Evolutionary conservation across 2,329 filamentous ascomycete species (phyloP).

Genomic region (Onygena corvina): DNA sequence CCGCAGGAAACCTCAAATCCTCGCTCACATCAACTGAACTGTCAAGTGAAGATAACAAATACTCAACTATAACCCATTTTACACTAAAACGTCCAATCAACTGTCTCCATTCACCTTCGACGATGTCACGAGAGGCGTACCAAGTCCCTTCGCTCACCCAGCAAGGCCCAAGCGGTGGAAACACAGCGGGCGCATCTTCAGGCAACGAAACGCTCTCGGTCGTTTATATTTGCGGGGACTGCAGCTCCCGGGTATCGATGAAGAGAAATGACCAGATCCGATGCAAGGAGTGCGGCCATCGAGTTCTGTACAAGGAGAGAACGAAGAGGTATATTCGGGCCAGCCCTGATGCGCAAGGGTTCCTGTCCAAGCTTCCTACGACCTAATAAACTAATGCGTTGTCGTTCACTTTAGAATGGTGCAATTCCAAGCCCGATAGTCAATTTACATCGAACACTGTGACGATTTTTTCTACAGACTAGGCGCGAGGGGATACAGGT

Average conservation of each 20-base stretch:
- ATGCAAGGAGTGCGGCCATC: constrained; percentile 86
- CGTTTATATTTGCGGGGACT: constrained; percentile 71
- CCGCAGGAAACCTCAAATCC: not conserved
- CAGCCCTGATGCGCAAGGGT: constrained; percentile 7
- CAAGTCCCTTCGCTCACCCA: constrained; percentile 51
- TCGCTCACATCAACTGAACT: not conserved
- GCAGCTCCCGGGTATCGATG: constrained; percentile 62
- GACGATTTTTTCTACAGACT: not conserved
- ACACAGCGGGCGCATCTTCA: constrained; percentile 31
- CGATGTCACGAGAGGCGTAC: constrained; percentile 64
- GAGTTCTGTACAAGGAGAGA: constrained; percentile 93
- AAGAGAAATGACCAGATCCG: constrained; percentile 69
- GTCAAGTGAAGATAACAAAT: not conserved
- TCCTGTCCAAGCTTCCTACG: constrained; percentile 4
- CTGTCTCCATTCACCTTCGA: constrained; percentile 8
- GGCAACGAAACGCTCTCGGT: constrained; percentile 44
- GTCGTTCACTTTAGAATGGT: constrained; percentile 59
- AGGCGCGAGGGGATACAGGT: constrained; percentile 4
- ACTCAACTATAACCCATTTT: not conserved
- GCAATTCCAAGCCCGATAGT: constrained; percentile 86
- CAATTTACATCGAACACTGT: not conserved
- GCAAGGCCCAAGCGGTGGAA: constrained; percentile 30
- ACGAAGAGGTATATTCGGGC: constrained; percentile 99
- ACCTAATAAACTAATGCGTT: constrained; percentile 9
- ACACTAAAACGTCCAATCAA: not conserved